Base-by-base conservation (phyloP, 805 yeast species). In the Pichia cephalocereana region DNA sequence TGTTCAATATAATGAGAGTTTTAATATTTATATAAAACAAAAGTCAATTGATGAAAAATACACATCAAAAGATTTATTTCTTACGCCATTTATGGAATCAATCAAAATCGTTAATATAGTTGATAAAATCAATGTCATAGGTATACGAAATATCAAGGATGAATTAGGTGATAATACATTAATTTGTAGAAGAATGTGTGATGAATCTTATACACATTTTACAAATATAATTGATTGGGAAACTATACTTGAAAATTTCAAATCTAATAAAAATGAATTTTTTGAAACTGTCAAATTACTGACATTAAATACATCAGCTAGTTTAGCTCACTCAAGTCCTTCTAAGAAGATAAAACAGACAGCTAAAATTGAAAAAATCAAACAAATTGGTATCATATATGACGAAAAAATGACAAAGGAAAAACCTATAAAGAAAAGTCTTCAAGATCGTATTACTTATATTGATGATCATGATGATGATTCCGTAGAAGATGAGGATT, bases 21-120 rank as follows among this genome's bases (percentile, higher is more conserved):
- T 48, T 6, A 14, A 40, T 14, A 38, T 27, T 10, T 48, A 55
- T 6, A 63, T 66, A 27, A 65, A 69, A 11, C 18, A 30, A 11
- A 53, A 46, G 8, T 59, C 57, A 23, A 57, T 56, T 43, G 57
- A 50, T 9, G 52, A 56, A 10, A 58, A 53, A 34, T 56, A 57
- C 30, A 51, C 57, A 36, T 51, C 54, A 1, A 70, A 72, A 54
- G 88, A 82, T 59, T 47, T 82, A 7, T 78, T 77, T 53, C 56
- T 83, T 27, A 76, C 86, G 0, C 71, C 84, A 3, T 72, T 74
- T 34, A 46, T 68, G 18, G 73, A 70, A 4, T 71, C 71, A 37
- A 60, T 82, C 15, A 56, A 62, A 43, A 61, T 80, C 2, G 52
- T 51, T 2, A 70, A 77, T 42, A 68, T 82, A 27, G 52, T 75